Evolutionary conservation across 106 monocot genomes (phyloP).

Genomic region (Dendrobium nobile): DNA sequence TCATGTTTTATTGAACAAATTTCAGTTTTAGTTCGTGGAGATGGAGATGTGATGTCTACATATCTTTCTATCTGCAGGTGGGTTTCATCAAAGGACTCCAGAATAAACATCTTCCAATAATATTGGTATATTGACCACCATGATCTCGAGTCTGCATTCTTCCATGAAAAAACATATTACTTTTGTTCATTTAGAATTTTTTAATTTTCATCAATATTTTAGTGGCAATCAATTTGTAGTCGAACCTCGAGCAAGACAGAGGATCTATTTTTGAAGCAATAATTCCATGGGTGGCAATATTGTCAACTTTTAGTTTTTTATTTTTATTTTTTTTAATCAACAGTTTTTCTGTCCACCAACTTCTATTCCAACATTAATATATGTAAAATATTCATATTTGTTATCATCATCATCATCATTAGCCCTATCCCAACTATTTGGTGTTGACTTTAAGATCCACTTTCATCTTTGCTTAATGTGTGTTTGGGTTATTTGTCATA

Average conservation of each 20-base stretch:
- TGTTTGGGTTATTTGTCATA: background rate
- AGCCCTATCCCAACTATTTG: background rate
- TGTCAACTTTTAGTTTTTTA: background rate
- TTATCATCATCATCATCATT: background rate
- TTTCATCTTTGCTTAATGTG: background rate
- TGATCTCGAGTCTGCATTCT: background rate
- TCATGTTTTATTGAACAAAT: background rate
- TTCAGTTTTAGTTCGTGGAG: background rate
- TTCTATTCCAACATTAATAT: background rate
- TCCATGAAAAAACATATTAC: background rate
- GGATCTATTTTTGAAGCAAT: background rate
- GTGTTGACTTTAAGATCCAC: background rate
- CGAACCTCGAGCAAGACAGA: background rate
- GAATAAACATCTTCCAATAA: slow-evolving; percentile 31
- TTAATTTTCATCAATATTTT: background rate
- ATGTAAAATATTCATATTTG: background rate
- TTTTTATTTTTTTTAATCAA: background rate
- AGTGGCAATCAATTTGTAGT: background rate
- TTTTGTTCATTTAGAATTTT: background rate
- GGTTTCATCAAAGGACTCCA: slow-evolving; percentile 65
- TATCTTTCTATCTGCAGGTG: slow-evolving; percentile 30
- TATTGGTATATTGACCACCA: slow-evolving; percentile 44
- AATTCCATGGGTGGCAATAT: background rate
- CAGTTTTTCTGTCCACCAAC: background rate
- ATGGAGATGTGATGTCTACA: background rate